Conservation (phyloP, 2,329 filamentous ascomycete genomes). For the Neofusicoccum umdonicola region DNA sequence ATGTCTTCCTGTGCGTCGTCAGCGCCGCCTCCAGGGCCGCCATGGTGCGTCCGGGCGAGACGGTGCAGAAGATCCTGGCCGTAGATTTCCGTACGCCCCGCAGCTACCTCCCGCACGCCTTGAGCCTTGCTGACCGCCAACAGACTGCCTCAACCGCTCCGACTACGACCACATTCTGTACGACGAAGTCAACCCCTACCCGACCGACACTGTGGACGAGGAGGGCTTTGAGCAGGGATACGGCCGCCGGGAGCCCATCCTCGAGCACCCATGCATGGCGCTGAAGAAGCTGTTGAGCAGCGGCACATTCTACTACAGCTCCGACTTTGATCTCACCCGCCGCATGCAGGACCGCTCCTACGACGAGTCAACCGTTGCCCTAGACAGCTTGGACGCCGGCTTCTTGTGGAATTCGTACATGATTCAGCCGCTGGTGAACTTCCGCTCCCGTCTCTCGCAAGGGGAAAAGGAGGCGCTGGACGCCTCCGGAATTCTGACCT, state of each 20-base stretch:
- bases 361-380: slow-evolving; percentile 76
- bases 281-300: slow-evolving; percentile 89
- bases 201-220: slow-evolving; percentile 52
- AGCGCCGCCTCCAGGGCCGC: slow-evolving; percentile 76
- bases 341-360: slow-evolving; percentile 82
- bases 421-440: slow-evolving; percentile 88
- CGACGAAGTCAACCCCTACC: slow-evolving; percentile 56
- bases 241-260: slow-evolving; percentile 63
- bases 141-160: slow-evolving; percentile 80
- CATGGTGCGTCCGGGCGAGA: slow-evolving; percentile 81
- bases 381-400: slow-evolving; percentile 87
- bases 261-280: slow-evolving; percentile 87
- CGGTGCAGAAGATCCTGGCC: slow-evolving; percentile 77
- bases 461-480: slow-evolving; percentile 79
- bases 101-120: background rate
- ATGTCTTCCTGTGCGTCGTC: slow-evolving; percentile 90
- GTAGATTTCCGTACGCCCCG: slow-evolving; percentile 70
- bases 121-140: background rate
- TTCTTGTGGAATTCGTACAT: slow-evolving; percentile 99
- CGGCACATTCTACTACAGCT: slow-evolving; percentile 96
- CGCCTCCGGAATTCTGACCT: slow-evolving; percentile 81
- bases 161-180: slow-evolving; percentile 77
- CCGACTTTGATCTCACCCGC: slow-evolving; percentile 96
- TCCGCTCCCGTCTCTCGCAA: slow-evolving; percentile 75
- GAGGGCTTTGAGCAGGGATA: slow-evolving; percentile 54